Evolutionary conservation across 164 flowering plant genomes (phyloP).

Genomic region (Kingdonia uniflora): DNA sequence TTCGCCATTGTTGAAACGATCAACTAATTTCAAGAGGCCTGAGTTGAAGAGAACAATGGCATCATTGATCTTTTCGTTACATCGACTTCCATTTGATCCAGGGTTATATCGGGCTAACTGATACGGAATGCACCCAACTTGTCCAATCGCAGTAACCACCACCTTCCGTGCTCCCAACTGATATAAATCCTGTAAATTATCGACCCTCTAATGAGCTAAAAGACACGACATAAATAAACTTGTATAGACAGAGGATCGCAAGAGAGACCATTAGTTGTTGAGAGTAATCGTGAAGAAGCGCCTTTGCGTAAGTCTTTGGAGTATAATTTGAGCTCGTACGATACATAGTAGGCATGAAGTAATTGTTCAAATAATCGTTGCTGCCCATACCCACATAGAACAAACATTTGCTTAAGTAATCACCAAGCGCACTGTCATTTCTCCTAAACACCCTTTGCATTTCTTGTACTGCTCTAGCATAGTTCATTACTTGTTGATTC

Average conservation of each 20-base stretch:
- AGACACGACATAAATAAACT: no score
- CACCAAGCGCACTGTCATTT: conserved; percentile 21
- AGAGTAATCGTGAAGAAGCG: conserved; percentile 57
- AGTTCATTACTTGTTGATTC: conserved; percentile 54
- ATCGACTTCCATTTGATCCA: conserved; percentile 29
- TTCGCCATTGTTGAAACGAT: conserved; percentile 42
- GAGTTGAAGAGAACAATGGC: conserved; percentile 51
- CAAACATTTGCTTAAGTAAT: conserved; percentile 54
- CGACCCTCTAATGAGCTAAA: no score
- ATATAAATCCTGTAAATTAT: conserved; percentile 35
- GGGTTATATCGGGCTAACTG: conserved; percentile 46
- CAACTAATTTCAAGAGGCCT: conserved; percentile 47
- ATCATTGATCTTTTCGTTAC: conserved; percentile 59
- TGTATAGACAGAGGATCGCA: no score
- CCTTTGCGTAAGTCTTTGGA: conserved; percentile 40
- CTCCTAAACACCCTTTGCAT: conserved; percentile 48
- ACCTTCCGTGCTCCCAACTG: conserved; percentile 68
- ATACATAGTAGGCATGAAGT: conserved; percentile 62
- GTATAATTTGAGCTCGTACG: conserved; percentile 36
- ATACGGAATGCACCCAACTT: conserved; percentile 89
- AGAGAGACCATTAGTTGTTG: conserved; percentile 65
- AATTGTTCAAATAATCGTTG: conserved; percentile 84
- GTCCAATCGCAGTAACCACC: conserved; percentile 57
- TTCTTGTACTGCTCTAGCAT: conserved; percentile 31
- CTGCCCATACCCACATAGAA: conserved; percentile 78